Evolutionary conservation across 805 yeast genomes (phyloP), one percentile per base, ranked within the genome.

Genomic region (Yarrowia sp.): DNA sequence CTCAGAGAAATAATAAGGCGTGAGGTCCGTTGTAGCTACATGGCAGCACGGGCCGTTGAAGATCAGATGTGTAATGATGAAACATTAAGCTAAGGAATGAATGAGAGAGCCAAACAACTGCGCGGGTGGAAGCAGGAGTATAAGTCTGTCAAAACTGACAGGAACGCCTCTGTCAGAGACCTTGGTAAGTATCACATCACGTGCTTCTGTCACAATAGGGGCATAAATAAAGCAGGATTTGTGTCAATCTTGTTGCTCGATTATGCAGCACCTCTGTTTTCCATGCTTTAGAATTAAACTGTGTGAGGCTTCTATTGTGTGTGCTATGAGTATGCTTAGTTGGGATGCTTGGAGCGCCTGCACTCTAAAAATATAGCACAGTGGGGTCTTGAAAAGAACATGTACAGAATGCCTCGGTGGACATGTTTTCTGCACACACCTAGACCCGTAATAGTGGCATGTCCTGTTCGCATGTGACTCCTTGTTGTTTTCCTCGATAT

Each of bases 291-390:
- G 33, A 51, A 33, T 51, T 33, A 51, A 51, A 51, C 41, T 22
- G 41, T 51, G 58, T 33, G n/a, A 33, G 41, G 32, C 32, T 33
- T 51, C 41, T 14, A 51, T 51, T 33, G 58, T 51, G 41, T 17
- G 56, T 26, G 11, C 5, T 49, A 21, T 46, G 17, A 26, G 30
- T 30, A 28, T 28, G 52, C 22, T 46, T 46, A 28, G 35, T 28
- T 24, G 51, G 51, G 32, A 24, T 17, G 36, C 12, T 14, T 9
- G 17, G 4, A 10, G 43, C 11, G 12, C 10, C 43, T 17, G 1
- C 14, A 17, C 32, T n/a, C n/a, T 43, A n/a, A 40, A 43, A 43
- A 43, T 14, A 43, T 9, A 10, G 9, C 44, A 14, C 9, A 16
- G 22, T 3, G 7, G 2, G 17, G 22, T 14, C 38, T 16, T 8